Evolutionary conservation across 1,284 basidiomycete genomes (phyloP).

Genomic region (Malassezia yamatoensis): DNA sequence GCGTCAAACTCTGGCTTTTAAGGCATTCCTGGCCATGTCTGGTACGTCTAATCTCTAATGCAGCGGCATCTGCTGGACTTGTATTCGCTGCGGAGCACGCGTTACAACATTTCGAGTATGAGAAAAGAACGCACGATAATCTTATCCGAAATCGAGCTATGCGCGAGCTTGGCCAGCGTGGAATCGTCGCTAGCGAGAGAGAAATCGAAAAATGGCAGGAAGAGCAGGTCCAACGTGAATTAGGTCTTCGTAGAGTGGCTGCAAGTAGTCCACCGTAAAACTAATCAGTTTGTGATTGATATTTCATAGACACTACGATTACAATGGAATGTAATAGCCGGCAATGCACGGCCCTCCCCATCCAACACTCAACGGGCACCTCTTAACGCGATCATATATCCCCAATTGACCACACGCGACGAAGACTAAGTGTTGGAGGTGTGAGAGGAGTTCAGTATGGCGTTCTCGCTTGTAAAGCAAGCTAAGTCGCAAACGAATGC

Average conservation of each 20-base stretch:
- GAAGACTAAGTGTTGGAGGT: neutral
- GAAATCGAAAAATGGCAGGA: constrained; percentile 17
- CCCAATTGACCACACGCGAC: too few relatives aligned
- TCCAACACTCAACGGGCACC: too few relatives aligned
- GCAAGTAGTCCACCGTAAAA: neutral
- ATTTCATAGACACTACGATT: neutral
- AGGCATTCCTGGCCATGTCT: constrained; percentile 10
- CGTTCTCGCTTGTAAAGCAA: neutral
- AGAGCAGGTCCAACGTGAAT: constrained; percentile 8
- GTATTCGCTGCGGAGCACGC: constrained; percentile 13
- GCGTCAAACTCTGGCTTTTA: constrained; percentile 12
- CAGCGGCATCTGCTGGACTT: constrained; percentile 6
- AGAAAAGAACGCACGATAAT: constrained; percentile 10
- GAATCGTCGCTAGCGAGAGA: constrained; percentile 12
- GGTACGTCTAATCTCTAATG: neutral
- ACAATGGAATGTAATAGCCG: too few relatives aligned
- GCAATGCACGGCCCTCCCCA: too few relatives aligned
- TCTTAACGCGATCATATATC: too few relatives aligned
- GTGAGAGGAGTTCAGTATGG: neutral
- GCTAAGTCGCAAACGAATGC: neutral
- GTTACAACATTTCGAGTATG: constrained; percentile 10
- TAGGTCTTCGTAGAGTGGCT: neutral
- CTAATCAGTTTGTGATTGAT: neutral
- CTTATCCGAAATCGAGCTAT: constrained; percentile 12
- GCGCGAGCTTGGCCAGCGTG: constrained; percentile 13